Evolutionary conservation across 2,329 filamentous ascomycete genomes (phyloP).

Genomic region (Claviceps sp.): DNA sequence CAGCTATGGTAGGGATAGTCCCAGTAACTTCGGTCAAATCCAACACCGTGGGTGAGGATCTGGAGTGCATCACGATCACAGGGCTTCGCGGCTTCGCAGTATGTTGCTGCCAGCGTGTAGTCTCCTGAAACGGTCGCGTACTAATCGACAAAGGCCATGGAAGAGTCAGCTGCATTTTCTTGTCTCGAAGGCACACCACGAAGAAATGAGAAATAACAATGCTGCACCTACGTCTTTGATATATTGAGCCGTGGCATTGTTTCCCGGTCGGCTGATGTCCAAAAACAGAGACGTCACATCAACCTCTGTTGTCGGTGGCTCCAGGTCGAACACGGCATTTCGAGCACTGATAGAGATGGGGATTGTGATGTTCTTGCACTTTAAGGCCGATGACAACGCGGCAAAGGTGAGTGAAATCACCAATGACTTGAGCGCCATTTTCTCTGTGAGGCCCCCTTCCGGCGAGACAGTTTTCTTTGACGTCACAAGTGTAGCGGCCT

Average conservation of each 20-base stretch:
- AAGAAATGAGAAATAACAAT: not conserved
- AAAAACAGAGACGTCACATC: constrained; percentile 45
- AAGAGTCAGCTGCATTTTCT: not conserved
- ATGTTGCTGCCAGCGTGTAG: constrained; percentile 46
- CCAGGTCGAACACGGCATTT: constrained; percentile 38
- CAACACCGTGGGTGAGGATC: constrained; percentile 28
- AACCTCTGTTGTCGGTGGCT: constrained; percentile 35
- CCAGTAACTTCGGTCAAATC: constrained; percentile 42
- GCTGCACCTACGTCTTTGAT: constrained; percentile 26
- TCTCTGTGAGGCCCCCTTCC: not conserved
- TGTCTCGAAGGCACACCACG: too few species aligned
- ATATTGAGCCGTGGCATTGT: constrained; percentile 32
- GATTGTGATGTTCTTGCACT: constrained; percentile 38
- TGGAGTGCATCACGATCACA: constrained; percentile 25
- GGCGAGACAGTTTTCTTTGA: not conserved
- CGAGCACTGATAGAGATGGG: constrained; percentile 40
- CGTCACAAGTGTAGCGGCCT: not conserved
- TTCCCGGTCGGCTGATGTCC: constrained; percentile 32
- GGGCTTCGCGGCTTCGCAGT: constrained; percentile 39
- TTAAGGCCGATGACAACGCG: constrained; percentile 19
- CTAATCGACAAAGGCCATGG: constrained; percentile 10
- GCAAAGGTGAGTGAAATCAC: constrained; percentile 13
- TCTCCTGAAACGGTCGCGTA: constrained; percentile 36
- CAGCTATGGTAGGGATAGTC: constrained; percentile 41
- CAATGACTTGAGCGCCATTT: not conserved